Conservation (phyloP, 2,329 filamentous ascomycete genomes). For the Cladosporium sp. region DNA sequence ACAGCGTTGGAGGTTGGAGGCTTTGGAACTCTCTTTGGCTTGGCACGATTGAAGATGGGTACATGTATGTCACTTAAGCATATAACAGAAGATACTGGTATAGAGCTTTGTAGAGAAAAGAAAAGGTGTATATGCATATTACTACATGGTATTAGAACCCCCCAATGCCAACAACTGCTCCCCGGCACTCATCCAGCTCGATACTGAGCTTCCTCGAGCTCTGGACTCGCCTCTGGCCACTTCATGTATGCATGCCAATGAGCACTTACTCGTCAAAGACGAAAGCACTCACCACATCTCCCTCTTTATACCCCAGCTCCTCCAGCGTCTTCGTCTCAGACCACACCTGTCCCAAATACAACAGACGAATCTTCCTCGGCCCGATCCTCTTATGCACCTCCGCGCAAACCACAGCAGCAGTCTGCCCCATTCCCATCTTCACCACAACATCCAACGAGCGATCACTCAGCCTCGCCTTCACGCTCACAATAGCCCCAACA, state of each 20-base stretch:
- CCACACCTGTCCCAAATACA: conserved; percentile 79
- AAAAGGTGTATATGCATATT: conserved; percentile 3
- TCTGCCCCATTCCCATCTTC: conserved; percentile 46
- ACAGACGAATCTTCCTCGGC: conserved; percentile 66
- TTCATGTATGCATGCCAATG: too few species aligned
- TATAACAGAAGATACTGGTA: not conserved
- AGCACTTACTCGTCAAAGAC: conserved; percentile 49
- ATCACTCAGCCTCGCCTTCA: conserved; percentile 42
- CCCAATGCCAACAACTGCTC: not conserved
- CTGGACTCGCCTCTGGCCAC: not conserved
- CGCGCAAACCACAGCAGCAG: conserved; percentile 62
- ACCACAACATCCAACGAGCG: conserved; percentile 41
- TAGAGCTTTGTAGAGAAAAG: not conserved
- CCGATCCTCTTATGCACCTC: conserved; percentile 64
- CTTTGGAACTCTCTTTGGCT: not conserved
- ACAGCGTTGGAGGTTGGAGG: not conserved
- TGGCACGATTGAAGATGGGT: not conserved
- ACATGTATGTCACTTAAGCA: not conserved
- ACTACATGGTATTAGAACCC: not conserved
- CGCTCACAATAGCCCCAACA: conserved; percentile 32
- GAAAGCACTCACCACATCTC: conserved; percentile 75
- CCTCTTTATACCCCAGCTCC: conserved; percentile 73
- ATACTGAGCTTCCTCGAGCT: conserved; percentile 2
- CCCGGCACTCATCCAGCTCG: not conserved
- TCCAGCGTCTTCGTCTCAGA: conserved; percentile 65